These are phyloP conservation scores for Parmelia sp. DNA, from an alignment of 495 filamentous ascomycete genomes.

Conservation along the genomic window DNA sequence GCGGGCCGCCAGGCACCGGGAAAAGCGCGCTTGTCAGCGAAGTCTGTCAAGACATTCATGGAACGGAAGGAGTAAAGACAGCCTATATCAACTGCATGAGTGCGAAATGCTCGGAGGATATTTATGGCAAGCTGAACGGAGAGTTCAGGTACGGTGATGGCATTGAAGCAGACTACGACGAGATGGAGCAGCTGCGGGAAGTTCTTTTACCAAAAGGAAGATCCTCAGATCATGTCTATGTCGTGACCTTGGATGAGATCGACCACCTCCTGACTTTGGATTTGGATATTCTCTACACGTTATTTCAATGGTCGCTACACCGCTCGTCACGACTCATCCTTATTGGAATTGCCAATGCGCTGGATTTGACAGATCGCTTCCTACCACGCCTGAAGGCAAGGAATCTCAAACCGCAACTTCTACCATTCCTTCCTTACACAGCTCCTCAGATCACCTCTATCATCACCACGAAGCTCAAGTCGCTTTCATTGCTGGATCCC, in stretches of 20 bases:
- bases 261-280: constrained; percentile 87
- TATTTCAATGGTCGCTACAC: constrained; percentile 91
- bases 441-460: constrained; percentile 83
- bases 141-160: constrained; percentile 55
- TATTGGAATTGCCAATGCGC: constrained; percentile 91
- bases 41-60: constrained; percentile 55
- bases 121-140: constrained; percentile 68
- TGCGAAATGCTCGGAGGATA: constrained; percentile 73
- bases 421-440: constrained; percentile 90
- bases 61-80: constrained; percentile 47
- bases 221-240: constrained; percentile 46
- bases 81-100: constrained; percentile 95
- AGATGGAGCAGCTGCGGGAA: constrained; percentile 48
- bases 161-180: constrained; percentile 50
- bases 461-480: constrained; percentile 74
- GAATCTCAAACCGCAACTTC: constrained; percentile 78
- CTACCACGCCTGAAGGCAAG: constrained; percentile 89
- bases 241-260: constrained; percentile 89
- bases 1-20: constrained; percentile 90
- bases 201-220: constrained; percentile 58
- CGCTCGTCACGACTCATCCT: constrained; percentile 70
- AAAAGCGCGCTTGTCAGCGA: constrained; percentile 90
- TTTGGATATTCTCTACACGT: constrained; percentile 73
- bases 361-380: constrained; percentile 92
- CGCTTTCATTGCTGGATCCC: constrained; percentile 50